Conservation (phyloP, 306 rosid genomes). For the Potentilla sterilis region DNA sequence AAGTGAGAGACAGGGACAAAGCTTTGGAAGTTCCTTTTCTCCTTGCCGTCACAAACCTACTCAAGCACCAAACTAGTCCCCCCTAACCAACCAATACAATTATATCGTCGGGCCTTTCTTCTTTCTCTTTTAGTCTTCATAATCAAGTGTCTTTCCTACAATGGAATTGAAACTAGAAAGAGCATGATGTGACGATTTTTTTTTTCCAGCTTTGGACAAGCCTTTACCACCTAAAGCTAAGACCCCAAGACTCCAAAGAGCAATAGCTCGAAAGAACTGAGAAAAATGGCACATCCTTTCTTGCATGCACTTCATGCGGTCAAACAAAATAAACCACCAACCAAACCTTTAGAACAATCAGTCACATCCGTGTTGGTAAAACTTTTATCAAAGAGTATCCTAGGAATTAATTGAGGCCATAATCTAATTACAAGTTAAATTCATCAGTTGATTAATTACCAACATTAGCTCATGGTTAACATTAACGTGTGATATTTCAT, state of each 20-base stretch:
- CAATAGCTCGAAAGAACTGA: no score
- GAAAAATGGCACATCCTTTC: background rate
- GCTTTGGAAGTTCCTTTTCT: conserved; percentile 17
- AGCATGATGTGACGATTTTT: background rate
- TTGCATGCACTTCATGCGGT: conserved; percentile 29
- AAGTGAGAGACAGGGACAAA: conserved; percentile 30
- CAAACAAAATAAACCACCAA: conserved; percentile 49
- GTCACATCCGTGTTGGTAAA: conserved; percentile 45
- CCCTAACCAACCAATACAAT: conserved; percentile 18
- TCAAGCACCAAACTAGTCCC: conserved; percentile 29
- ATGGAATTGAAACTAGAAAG: conserved; percentile 10
- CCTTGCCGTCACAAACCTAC: conserved; percentile 57
- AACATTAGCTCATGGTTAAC: no score
- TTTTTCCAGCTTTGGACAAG: conserved; percentile 26
- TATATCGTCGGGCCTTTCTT: conserved; percentile 9
- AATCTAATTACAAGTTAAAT: background rate
- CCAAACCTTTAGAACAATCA: conserved; percentile 41
- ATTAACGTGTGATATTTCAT: no score
- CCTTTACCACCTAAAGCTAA: background rate
- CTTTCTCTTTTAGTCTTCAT: background rate
- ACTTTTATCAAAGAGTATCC: conserved; percentile 21
- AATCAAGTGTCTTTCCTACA: conserved; percentile 22
- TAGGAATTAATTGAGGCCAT: conserved; percentile 5
- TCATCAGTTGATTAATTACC: background rate
- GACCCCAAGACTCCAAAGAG: no score